phyloP scores from a whole-genome alignment of 73 alveolate species.

The Paramecium tetraurelia region DNA sequence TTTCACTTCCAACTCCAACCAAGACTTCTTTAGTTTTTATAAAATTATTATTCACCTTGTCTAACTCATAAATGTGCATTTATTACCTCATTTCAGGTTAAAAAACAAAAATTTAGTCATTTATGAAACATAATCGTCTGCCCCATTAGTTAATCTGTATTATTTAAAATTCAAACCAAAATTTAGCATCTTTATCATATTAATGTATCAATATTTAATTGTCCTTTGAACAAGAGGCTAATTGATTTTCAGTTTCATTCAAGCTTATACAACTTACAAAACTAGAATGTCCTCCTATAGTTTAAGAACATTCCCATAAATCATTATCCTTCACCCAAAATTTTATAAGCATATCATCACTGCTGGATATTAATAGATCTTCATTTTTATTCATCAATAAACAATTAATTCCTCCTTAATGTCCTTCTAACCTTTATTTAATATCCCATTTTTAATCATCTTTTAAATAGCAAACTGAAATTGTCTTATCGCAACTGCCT shows the following conservation, averaged over 20 bases:
- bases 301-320: not conserved
- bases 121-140: not conserved
- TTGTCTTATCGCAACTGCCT: not conserved
- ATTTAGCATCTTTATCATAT: not conserved
- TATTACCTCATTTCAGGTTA: not conserved
- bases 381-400: not conserved
- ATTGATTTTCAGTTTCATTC: not conserved
- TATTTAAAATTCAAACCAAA: not conserved
- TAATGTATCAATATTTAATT: not conserved
- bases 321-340: not conserved
- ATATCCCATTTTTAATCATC: not conserved
- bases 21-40: not conserved
- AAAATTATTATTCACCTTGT: not conserved
- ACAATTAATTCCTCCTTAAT: not conserved
- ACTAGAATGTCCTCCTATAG: not conserved
- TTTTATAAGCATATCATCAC: not conserved
- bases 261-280: not conserved
- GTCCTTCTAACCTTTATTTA: not conserved
- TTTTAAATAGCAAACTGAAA: not conserved
- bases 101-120: not conserved
- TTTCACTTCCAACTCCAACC: not conserved
- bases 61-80: not conserved
- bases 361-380: not conserved
- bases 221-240: not conserved
- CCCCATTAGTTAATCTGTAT: not conserved